Conservation (phyloP, 441 rosid species). For the Gossypium aridum region DNA sequence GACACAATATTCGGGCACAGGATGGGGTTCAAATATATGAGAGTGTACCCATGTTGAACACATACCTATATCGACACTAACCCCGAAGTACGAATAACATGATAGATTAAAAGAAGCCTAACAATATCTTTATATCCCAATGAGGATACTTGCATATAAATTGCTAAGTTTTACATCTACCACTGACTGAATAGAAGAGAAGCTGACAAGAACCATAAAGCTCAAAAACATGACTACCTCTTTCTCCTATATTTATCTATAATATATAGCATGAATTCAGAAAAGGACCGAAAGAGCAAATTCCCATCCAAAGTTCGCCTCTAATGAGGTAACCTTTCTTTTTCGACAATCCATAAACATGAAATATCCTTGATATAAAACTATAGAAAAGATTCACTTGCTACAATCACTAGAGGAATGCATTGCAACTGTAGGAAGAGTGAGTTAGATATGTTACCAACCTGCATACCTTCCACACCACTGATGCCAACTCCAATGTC, state of each 20-base stretch:
- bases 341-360: neutral
- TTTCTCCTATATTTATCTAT: neutral
- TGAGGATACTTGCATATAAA: neutral
- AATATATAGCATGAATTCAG: neutral
- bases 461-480: conserved; percentile 99
- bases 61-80: neutral
- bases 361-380: neutral
- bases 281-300: neutral
- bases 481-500: conserved; percentile 99
- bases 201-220: neutral
- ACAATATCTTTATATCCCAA: neutral
- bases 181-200: neutral
- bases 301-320: neutral
- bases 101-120: neutral
- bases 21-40: neutral
- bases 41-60: neutral
- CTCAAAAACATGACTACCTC: neutral
- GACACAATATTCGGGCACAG: neutral
- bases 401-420: neutral
- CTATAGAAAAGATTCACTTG: neutral
- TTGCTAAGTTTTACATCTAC: neutral
- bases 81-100: too few species aligned
- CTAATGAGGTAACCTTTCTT: neutral
- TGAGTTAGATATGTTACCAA: conserved; percentile 24
- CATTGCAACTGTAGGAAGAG: conserved; percentile 6